Percentiles rank a stretch among this genome's conserved stretches.
phyloP scores from a whole-genome alignment of 345 rosid genomes.

The Adansonia digitata region DNA sequence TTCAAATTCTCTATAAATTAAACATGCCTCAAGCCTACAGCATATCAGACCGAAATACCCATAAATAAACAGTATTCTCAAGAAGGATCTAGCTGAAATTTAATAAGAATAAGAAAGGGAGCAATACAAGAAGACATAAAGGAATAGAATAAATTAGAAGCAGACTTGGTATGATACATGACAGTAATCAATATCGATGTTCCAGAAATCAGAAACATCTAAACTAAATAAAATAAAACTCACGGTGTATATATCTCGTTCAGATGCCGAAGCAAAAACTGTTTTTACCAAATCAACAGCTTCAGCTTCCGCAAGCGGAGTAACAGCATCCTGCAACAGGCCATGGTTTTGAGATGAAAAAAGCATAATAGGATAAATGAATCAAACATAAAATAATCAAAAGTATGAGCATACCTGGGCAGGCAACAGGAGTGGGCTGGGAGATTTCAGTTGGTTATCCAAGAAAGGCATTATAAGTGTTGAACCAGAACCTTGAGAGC shows the following conservation, averaged over 20 bases:
- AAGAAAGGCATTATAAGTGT: slow-evolving; percentile 89
- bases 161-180: background rate
- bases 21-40: background rate
- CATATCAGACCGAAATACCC: background rate
- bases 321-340: slow-evolving; percentile 74
- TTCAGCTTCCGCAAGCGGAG: slow-evolving; percentile 81
- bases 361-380: slow-evolving; percentile 4
- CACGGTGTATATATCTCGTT: slow-evolving; percentile 93
- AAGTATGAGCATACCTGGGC: slow-evolving; percentile 45
- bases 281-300: slow-evolving; percentile 26
- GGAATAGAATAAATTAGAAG: background rate
- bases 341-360: background rate
- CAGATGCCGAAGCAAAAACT: slow-evolving; percentile 91
- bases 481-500: slow-evolving; percentile 91
- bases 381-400: background rate
- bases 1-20: background rate
- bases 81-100: background rate
- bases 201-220: background rate
- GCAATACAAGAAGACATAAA: background rate
- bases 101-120: background rate
- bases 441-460: slow-evolving; percentile 92
- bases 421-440: slow-evolving; percentile 93
- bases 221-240: slow-evolving; percentile 21
- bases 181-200: background rate
- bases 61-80: background rate